Percentiles rank a stretch among this genome's conserved stretches.
Evolutionary conservation across 1,284 basidiomycete species (phyloP).

Genomic region (Coniophora puteana): DNA sequence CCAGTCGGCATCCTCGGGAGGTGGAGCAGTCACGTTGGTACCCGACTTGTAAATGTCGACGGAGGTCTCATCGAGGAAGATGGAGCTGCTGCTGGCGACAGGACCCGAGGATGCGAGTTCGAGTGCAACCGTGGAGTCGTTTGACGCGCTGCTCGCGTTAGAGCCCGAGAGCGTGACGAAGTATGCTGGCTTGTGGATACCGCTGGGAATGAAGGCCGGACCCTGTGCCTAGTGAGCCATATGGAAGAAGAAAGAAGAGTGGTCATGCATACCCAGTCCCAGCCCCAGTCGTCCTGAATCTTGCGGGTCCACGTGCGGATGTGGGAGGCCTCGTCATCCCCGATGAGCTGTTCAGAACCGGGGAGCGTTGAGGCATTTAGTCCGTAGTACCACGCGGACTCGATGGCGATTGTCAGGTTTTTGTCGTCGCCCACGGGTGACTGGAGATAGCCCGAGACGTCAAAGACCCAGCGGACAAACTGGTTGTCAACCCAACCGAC

Average conservation of each 20-base stretch:
- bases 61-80: conserved; percentile 49
- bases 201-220: conserved; percentile 51
- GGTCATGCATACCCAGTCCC: conserved; percentile 45
- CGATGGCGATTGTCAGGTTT: conserved; percentile 47
- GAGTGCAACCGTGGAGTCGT: conserved; percentile 12
- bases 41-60: conserved; percentile 51
- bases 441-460: conserved; percentile 38
- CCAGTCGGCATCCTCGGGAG: conserved; percentile 47
- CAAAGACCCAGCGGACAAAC: conserved; percentile 52
- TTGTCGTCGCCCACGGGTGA: conserved; percentile 21
- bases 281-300: conserved; percentile 51
- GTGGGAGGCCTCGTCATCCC: conserved; percentile 43
- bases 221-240: conserved; percentile 32
- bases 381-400: conserved; percentile 49
- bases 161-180: conserved; percentile 39
- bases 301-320: conserved; percentile 47
- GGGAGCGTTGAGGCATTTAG: conserved; percentile 45
- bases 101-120: conserved; percentile 15
- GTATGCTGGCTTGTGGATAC: conserved; percentile 50
- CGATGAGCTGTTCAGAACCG: conserved; percentile 38
- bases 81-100: conserved; percentile 18
- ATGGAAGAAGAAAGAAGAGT: conserved; percentile 4
- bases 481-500: conserved; percentile 56
- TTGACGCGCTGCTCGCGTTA: conserved; percentile 14
- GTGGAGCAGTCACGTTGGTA: conserved; percentile 33